phyloP scores from a whole-genome alignment of 1,139 yeast genomes.

The Sugiyamaella neomexicana region DNA sequence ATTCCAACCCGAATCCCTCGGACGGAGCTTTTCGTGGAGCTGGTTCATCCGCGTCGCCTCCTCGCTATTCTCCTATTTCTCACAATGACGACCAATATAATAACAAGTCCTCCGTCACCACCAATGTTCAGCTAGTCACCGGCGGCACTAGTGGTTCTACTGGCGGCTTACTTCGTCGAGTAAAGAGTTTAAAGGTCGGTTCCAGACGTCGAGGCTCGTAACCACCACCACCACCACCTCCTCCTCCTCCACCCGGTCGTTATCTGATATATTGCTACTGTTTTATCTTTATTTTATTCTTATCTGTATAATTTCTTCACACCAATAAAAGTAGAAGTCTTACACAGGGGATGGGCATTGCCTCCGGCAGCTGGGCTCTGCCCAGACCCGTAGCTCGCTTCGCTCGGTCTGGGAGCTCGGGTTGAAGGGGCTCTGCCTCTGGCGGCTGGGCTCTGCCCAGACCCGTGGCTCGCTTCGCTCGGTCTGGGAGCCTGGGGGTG shows the following conservation, averaged over 20 bases:
- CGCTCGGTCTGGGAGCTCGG: no score
- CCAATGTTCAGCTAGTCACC: slow-evolving; percentile 7
- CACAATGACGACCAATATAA: neutral
- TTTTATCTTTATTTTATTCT: slow-evolving; percentile 1
- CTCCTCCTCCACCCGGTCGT: neutral
- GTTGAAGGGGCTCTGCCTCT: no score
- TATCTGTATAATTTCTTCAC: neutral
- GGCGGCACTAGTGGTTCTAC: slow-evolving; percentile 17
- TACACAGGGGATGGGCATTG: no score
- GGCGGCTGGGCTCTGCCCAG: no score
- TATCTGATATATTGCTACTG: slow-evolving; percentile 1
- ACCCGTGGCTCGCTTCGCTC: no score
- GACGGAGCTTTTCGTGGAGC: slow-evolving; percentile 9
- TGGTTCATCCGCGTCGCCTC: slow-evolving; percentile 18
- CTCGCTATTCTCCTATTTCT: slow-evolving; percentile 4
- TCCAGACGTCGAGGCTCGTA: slow-evolving; percentile 25
- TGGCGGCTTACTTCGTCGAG: slow-evolving; percentile 68
- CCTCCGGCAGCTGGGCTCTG: neutral
- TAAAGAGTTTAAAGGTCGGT: slow-evolving; percentile 76
- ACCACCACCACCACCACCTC: neutral
- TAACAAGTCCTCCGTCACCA: slow-evolving; percentile 7
- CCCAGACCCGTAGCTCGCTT: neutral
- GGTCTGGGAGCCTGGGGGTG: no score
- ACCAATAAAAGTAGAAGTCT: neutral
- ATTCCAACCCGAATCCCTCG: slow-evolving; percentile 20